A percentile compares a stretch with the other conserved stretches of the same genome.
Conservation (phyloP, 148 eudicot genomes). For the Rhododendron vialii region DNA sequence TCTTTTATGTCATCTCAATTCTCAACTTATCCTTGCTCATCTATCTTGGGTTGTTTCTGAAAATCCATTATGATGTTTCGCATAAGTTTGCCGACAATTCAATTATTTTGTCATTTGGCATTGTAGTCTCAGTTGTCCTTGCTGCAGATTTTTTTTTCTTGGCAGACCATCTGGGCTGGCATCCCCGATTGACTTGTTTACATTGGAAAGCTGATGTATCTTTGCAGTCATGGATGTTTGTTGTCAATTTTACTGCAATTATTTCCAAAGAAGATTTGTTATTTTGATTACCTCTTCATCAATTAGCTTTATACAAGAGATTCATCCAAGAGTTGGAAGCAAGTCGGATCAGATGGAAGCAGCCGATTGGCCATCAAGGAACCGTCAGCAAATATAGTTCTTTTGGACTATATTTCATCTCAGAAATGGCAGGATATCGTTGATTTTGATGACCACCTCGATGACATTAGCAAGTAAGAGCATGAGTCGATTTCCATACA, state of each 20-base stretch:
- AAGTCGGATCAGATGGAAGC: slow-evolving; percentile 51
- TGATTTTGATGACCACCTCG: slow-evolving; percentile 91
- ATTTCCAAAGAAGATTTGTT: neutral
- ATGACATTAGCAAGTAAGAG: slow-evolving; percentile 83
- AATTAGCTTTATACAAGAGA: slow-evolving; percentile 67
- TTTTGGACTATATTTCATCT: slow-evolving; percentile 66
- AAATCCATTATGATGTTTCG: neutral
- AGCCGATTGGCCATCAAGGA: slow-evolving; percentile 47
- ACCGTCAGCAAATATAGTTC: slow-evolving; percentile 72
- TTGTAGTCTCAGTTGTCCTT: neutral
- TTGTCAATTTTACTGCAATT: neutral
- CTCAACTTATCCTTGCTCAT: neutral
- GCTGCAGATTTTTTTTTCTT: neutral
- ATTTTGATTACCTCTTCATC: neutral
- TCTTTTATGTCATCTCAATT: neutral
- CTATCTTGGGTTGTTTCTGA: neutral
- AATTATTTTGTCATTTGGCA: neutral
- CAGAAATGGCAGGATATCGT: slow-evolving; percentile 60
- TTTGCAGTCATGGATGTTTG: neutral
- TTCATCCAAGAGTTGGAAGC: slow-evolving; percentile 69
- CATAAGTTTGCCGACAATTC: neutral
- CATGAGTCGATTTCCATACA: neutral
- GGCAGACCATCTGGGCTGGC: neutral
- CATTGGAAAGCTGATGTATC: neutral
- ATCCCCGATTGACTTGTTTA: neutral